phyloP scores from a whole-genome alignment of 1,284 basidiomycete genomes.

The Melampsora larici-populina region DNA sequence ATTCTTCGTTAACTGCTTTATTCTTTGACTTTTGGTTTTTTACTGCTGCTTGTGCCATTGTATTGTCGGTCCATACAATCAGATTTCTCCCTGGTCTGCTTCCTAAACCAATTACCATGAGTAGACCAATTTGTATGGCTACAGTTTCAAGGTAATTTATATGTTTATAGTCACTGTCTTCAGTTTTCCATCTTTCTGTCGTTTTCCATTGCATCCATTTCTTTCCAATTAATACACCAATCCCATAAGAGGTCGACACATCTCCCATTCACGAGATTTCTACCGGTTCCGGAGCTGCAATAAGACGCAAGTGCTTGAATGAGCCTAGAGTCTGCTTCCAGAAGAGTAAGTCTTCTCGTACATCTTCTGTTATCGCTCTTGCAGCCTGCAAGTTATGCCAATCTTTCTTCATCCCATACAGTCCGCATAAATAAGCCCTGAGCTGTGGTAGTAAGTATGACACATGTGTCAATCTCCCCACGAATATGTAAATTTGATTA shows the following conservation, averaged over 20 bases:
- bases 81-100: not conserved
- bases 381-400: not conserved
- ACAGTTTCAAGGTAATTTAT: not conserved
- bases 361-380: not conserved
- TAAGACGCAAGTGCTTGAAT: not conserved
- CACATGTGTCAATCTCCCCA: not conserved
- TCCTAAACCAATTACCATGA: not conserved
- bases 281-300: not conserved
- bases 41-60: not conserved
- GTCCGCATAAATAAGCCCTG: not conserved
- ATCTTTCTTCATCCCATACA: not conserved
- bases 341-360: not conserved
- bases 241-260: constrained; percentile 7
- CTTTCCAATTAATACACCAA: not conserved
- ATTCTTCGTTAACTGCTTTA: not conserved
- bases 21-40: constrained; percentile 5
- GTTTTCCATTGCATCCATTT: not conserved
- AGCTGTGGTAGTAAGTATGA: constrained; percentile 3
- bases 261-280: constrained; percentile 11
- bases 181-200: not conserved
- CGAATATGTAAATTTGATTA: not conserved
- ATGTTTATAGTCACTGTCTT: not conserved
- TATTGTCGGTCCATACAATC: too few relatives aligned
- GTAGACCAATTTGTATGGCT: not conserved
- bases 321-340: not conserved